Conservation (phyloP, 495 filamentous ascomycete species). For the Hypomontagnella monticulosa region DNA sequence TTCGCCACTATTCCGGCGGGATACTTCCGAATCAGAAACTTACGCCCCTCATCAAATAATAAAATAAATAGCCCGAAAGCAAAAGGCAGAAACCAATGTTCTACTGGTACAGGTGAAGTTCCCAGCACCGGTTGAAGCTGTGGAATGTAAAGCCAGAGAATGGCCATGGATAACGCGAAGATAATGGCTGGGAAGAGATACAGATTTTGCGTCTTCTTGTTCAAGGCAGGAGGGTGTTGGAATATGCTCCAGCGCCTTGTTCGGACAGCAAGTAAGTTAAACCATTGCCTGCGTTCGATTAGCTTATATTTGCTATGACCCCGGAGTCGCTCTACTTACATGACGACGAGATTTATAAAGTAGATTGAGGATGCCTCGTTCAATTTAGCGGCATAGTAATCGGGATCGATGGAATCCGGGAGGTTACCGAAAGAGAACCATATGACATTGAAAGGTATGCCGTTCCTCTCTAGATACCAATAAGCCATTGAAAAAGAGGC, state of each 20-base stretch:
- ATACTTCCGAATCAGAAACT: slow-evolving; percentile 60
- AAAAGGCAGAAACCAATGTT: slow-evolving; percentile 73
- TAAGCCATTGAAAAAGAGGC: slow-evolving; percentile 71
- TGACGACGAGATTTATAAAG: slow-evolving; percentile 77
- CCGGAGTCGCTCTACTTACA: slow-evolving; percentile 51
- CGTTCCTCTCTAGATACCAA: slow-evolving; percentile 68
- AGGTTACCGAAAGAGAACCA: slow-evolving; percentile 69
- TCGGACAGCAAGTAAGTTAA: slow-evolving; percentile 71
- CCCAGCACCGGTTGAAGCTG: slow-evolving; percentile 62
- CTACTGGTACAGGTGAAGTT: slow-evolving; percentile 67
- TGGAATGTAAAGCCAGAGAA: slow-evolving; percentile 71
- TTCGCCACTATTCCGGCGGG: slow-evolving; percentile 56
- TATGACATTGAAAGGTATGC: slow-evolving; percentile 64
- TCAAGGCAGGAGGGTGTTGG: slow-evolving; percentile 69
- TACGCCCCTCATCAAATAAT: slow-evolving; percentile 66
- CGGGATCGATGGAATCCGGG: slow-evolving; percentile 55
- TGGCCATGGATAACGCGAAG: slow-evolving; percentile 68
- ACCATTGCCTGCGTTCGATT: slow-evolving; percentile 65
- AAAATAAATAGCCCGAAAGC: slow-evolving; percentile 70
- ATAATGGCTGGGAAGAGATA: slow-evolving; percentile 71
- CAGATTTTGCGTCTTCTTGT: slow-evolving; percentile 65
- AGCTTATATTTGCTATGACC: background rate
- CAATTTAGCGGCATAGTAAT: slow-evolving; percentile 57
- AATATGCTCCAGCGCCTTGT: slow-evolving; percentile 72
- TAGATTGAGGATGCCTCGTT: slow-evolving; percentile 73